Base-by-base conservation (phyloP, 2,329 filamentous ascomycete species). In the Harringtonia aguacate region DNA sequence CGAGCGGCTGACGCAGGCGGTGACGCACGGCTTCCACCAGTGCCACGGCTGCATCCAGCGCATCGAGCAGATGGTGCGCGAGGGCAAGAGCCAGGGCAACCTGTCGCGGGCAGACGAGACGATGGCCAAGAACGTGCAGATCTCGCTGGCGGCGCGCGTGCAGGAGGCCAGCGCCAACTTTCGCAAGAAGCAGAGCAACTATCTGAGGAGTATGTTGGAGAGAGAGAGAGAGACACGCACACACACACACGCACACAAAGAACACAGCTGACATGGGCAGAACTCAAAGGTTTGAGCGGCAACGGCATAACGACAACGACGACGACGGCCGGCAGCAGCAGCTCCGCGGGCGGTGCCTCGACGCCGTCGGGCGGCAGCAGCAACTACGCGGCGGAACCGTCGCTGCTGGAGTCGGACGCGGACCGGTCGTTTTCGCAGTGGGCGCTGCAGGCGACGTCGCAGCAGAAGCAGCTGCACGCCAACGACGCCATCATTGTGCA, bases 41-140 rank as follows among this genome's bases (percentile, higher is more conserved):
- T 98, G 92, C 61, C 89, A 97, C 61, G 77, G 79, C 48, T 83
- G 85, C 45, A 95, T 98, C 55, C 80, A 94, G 66, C 77, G 81
- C 49, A 83, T 98, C 45, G 89, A 95, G 58, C 72, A 72, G 54
- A 87, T 97, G 80, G 84, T 95, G 43, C 76, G 77, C 51, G 88
- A 95, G 54, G 78, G 85, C 28, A 83, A 81, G 58, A 73, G 81
- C 53, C 73, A 79, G 35, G 84, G 82, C 39, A 76, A 74, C 41
- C 79, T 94, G 52, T 86, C 77, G 54, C 78, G 75, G 53, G 87
- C 86, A 30, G 92, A 98, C 61, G 88, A 95, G 66, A 86, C 79
- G 13, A 97, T 98, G 89, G 92, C 90, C 41, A 83, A 80, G 65
- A 98, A 98, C 58, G 86, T 98, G 47, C 89, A 97, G 62, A 87